A percentile compares a stretch with the other conserved stretches of the same genome.
Evolutionary conservation across 495 filamentous ascomycete species (phyloP).

Genomic region (Astrothelium subdiscretum): DNA sequence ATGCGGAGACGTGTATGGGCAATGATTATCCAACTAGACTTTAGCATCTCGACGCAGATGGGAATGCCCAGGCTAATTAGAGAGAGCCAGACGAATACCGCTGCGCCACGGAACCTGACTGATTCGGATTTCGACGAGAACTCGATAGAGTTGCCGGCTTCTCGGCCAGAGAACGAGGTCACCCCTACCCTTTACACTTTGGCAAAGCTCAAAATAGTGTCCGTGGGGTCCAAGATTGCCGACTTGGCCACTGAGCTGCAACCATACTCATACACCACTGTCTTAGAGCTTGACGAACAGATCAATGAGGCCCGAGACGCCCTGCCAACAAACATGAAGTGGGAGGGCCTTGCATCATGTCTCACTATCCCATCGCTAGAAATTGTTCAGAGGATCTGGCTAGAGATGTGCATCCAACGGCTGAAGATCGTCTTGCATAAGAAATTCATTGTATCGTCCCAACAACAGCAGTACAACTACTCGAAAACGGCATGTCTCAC

Average conservation of each 20-base stretch:
- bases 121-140: slow-evolving; percentile 29
- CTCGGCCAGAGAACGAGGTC: slow-evolving; percentile 17
- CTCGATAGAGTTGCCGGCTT: slow-evolving; percentile 19
- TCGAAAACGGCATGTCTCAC: background rate
- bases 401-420: too few relatives aligned
- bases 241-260: slow-evolving; percentile 31
- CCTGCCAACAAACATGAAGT: too few relatives aligned
- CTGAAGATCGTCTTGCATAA: too few relatives aligned
- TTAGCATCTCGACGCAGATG: slow-evolving; percentile 22
- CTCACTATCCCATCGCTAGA: too few relatives aligned
- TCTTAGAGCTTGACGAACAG: slow-evolving; percentile 31
- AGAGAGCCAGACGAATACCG: slow-evolving; percentile 19
- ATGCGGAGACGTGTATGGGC: slow-evolving; percentile 26
- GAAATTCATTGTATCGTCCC: too few relatives aligned
- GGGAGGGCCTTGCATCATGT: too few relatives aligned
- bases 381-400: too few relatives aligned
- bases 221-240: slow-evolving; percentile 31
- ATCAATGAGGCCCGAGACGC: too few relatives aligned
- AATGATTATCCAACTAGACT: slow-evolving; percentile 22
- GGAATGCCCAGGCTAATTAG: slow-evolving; percentile 23
- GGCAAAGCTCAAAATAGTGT: slow-evolving; percentile 30
- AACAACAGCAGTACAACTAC: background rate
- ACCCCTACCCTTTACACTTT: slow-evolving; percentile 30
- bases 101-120: slow-evolving; percentile 25
- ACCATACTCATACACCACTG: slow-evolving; percentile 24